These are phyloP conservation scores for Penicillium goetzii DNA, from an alignment of 495 filamentous ascomycete species.

Conservation along the genomic window DNA sequence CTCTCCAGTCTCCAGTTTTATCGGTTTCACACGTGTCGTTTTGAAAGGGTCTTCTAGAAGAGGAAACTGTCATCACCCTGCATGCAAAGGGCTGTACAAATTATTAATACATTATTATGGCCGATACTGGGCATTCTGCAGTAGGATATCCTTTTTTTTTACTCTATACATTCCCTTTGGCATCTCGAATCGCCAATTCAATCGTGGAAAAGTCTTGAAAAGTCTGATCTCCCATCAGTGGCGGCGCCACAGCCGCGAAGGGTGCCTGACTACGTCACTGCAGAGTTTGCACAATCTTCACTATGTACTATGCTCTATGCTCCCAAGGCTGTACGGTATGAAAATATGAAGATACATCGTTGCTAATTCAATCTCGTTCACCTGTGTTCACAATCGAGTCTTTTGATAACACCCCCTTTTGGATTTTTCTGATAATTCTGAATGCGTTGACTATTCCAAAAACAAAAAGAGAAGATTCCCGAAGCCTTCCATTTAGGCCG, in stretches of 20 bases:
- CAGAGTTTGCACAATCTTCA: conserved; percentile 26
- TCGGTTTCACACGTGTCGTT: conserved; percentile 2
- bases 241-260: conserved; percentile 29
- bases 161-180: not conserved
- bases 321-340: too few relatives aligned
- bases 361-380: too few relatives aligned
- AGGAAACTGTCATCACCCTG: not conserved
- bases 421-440: not conserved
- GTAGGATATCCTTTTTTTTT: not conserved
- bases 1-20: conserved; percentile 3
- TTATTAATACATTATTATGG: not conserved
- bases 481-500: not conserved
- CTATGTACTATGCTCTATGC: too few relatives aligned
- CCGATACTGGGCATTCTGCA: not conserved
- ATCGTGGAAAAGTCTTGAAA: not conserved
- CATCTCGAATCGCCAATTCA: not conserved
- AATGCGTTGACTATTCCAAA: not conserved
- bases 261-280: conserved; percentile 23
- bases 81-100: not conserved
- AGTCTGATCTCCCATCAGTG: conserved; percentile 17
- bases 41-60: not conserved
- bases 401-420: not conserved
- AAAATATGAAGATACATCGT: not conserved
- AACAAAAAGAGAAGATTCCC: not conserved
- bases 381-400: too few relatives aligned